Percentiles rank a stretch among this genome's conserved stretches.
Evolutionary conservation across 192 early-diverging fungal species (phyloP).

Genomic region (Rhizophlyctis rosea): DNA sequence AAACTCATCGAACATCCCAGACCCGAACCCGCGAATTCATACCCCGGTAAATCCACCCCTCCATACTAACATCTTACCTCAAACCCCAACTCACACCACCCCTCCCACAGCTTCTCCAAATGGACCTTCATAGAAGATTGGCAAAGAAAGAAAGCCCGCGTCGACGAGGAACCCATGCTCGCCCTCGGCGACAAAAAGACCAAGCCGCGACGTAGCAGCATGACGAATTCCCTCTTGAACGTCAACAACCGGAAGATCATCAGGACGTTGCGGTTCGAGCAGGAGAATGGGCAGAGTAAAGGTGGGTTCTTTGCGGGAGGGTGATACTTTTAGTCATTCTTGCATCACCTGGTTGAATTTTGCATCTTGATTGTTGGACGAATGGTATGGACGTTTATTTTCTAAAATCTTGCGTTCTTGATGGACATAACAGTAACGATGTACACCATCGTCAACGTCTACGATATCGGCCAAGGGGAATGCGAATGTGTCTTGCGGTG

Average conservation of each 20-base stretch:
- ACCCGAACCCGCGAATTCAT: too few species aligned
- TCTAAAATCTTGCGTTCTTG: too few species aligned
- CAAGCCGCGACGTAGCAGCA: too few species aligned
- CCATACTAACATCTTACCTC: too few species aligned
- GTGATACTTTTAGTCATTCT: too few species aligned
- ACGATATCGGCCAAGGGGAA: slow-evolving; percentile 21
- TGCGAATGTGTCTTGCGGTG: slow-evolving; percentile 30
- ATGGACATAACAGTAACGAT: slow-evolving; percentile 26
- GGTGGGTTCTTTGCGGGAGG: not conserved
- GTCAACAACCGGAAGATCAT: slow-evolving; percentile 17
- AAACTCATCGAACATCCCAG: not conserved
- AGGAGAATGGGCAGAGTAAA: not conserved
- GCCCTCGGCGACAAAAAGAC: slow-evolving; percentile 28
- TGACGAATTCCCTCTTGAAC: slow-evolving; percentile 12
- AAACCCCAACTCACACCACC: too few species aligned
- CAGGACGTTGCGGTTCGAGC: slow-evolving; percentile 19
- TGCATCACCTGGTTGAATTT: too few species aligned
- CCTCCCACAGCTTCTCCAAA: slow-evolving; percentile 20
- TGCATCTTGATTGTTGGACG: too few species aligned
- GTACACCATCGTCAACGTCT: slow-evolving; percentile 31
- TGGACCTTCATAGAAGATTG: slow-evolving; percentile 37
- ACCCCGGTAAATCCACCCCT: too few species aligned
- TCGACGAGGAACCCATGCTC: slow-evolving; percentile 22
- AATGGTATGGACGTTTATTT: too few species aligned
- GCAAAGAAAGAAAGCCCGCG: slow-evolving; percentile 25